These are phyloP conservation scores for Quercus glauca DNA, from an alignment of 306 rosid species.

Conservation along the genomic window DNA sequence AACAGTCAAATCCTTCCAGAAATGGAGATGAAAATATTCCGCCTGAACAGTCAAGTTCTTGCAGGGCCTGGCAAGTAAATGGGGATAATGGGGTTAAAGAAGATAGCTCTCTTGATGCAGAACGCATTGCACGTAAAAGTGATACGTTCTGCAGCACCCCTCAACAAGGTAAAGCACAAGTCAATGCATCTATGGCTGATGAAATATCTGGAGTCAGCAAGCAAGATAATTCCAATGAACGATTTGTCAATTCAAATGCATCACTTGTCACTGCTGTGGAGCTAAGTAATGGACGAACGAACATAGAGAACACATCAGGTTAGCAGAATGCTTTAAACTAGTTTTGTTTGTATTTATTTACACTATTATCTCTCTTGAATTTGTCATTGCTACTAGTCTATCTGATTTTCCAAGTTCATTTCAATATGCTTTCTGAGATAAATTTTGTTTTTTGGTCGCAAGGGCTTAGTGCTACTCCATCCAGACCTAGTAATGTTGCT, in stretches of 20 bases:
- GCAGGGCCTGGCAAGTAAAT: slow-evolving; percentile 61
- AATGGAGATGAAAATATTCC: slow-evolving; percentile 68
- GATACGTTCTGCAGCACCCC: slow-evolving; percentile 44
- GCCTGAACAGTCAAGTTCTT: slow-evolving; percentile 77
- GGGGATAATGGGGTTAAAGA: slow-evolving; percentile 65
- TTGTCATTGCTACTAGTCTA: slow-evolving; percentile 12
- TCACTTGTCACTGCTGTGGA: slow-evolving; percentile 55
- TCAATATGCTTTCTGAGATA: slow-evolving; percentile 32
- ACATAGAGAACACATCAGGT: slow-evolving; percentile 73
- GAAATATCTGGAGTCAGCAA: slow-evolving; percentile 67
- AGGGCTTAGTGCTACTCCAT: slow-evolving; percentile 59
- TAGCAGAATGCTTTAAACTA: slow-evolving; percentile 29
- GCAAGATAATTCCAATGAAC: slow-evolving; percentile 58
- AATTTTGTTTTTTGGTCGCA: slow-evolving; percentile 23
- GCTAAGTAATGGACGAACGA: slow-evolving; percentile 60
- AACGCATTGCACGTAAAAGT: slow-evolving; percentile 40
- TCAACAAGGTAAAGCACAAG: slow-evolving; percentile 47
- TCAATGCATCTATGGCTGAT: slow-evolving; percentile 47
- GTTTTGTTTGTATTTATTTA: slow-evolving; percentile 11
- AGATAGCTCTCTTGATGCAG: slow-evolving; percentile 57
- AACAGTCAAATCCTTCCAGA: slow-evolving; percentile 52
- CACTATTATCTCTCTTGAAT: slow-evolving; percentile 11
- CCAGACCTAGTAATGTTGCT: slow-evolving; percentile 55
- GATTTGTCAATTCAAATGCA: slow-evolving; percentile 53
- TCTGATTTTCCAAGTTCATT: slow-evolving; percentile 23